A percentile compares a stretch with the other conserved stretches of the same genome.
Evolutionary conservation across 2,329 filamentous ascomycete species (phyloP).

Genomic region (Cladosporium sphaerospermum): DNA sequence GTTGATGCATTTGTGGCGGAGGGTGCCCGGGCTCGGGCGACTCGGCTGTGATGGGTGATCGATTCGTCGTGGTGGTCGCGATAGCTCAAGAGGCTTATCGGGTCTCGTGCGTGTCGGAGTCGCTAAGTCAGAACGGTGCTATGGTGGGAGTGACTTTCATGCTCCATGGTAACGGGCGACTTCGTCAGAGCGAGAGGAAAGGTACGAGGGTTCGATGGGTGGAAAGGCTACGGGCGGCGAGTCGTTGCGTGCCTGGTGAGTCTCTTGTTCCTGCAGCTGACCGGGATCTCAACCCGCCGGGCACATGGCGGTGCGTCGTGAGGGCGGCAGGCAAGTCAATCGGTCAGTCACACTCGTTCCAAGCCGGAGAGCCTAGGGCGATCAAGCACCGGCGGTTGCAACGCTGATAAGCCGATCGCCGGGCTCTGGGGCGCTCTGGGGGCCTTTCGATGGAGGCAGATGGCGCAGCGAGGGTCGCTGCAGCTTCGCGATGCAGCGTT

Average conservation of each 20-base stretch:
- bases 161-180: constrained; percentile 10
- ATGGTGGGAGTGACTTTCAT: constrained; percentile 9
- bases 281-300: constrained; percentile 7
- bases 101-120: background rate
- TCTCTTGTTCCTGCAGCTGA: constrained; percentile 9
- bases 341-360: constrained; percentile 1
- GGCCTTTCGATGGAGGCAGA: background rate
- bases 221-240: background rate
- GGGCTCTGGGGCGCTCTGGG: background rate
- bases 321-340: constrained; percentile 8
- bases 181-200: background rate
- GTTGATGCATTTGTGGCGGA: constrained; percentile 69
- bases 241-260: background rate
- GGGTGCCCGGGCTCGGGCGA: background rate
- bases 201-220: background rate
- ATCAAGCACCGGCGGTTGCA: background rate
- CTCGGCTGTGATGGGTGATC: background rate
- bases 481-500: constrained; percentile 7
- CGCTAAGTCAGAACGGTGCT: constrained; percentile 10
- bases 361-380: background rate
- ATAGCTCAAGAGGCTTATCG: background rate
- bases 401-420: constrained; percentile 11
- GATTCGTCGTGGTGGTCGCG: background rate
- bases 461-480: background rate
- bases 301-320: constrained; percentile 10